Evolutionary conservation across 176 grass and related monocot genomes (phyloP), one percentile per base, ranked within the genome.

Genomic region (Themeda triandra): DNA sequence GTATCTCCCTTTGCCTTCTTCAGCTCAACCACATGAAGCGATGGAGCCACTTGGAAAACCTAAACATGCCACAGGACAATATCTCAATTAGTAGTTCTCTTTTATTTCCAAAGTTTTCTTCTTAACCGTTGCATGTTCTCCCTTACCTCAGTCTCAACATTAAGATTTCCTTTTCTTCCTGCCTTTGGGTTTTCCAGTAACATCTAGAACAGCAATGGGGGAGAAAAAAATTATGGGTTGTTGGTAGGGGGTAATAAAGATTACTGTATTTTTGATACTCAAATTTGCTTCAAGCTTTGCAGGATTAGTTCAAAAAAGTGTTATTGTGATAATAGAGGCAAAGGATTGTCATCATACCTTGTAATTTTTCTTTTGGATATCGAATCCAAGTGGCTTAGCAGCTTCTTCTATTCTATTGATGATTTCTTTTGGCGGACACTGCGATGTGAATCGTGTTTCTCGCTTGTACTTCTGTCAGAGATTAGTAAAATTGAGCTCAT

Each of bases 31-130:
- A 97, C 93, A 89, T 94, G 92, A 14, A 97, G 76, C 67, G 80
- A 90, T 80, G 95, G 95, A 18, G 92, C 92, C 53, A 94, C 86
- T 97, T 97, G 90, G 82, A 97, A 97, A 71, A 97, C 82, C 94
- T 97, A 75, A 78, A 83, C 25, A 85, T 80, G 69, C 6, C 40
- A 65, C 35, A 69, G 6, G 73, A 69, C 30, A 80, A 35, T 48
- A 78, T 69, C 10, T n/a, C 24, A 23, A 87, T 76, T 51, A 65
- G 10, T 44, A 73, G 49, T 31, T 21, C 3, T 49, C 2, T 80
- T 45, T 56, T 44, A 1, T 37, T 66, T 6, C 32, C 58, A 81
- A 45, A 75, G 0, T 21, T 79, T 40, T 75, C 10, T 75, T 35
- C 82, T 10, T 79, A 79, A 54, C 29, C 19, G 7, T 7, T 71